Evolutionary conservation across 2,329 filamentous ascomycete species (phyloP), one percentile per base, ranked within the genome.

Genomic region (Neobulgaria alba): DNA sequence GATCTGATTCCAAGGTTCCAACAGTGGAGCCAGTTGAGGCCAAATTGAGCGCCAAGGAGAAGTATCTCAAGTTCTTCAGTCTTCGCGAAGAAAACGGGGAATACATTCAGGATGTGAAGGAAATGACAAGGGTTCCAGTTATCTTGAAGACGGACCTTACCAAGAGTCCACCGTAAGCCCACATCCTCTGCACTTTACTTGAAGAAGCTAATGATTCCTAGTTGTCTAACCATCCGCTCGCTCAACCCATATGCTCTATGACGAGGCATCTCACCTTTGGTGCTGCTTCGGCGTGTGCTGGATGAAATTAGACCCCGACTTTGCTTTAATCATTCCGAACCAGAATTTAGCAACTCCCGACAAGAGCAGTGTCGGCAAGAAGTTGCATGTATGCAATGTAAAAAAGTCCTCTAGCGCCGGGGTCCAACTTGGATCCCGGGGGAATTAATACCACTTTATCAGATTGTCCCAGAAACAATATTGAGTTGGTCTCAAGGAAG

Each of bases 81-180:
- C 72, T 98, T 53, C 77, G 92, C 38, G 90, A 98, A 63, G 85
- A 94, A 65, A 83, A 85, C 54, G 90, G 90, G 51, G 85, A 96
- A 56, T 93, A 93, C 69, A 95, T 98, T 58, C 92, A 98, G 67
- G 92, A 98, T 63, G 88, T 98, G 52, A 89, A 82, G 43, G 92
- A 98, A 72, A 95, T 98, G 89, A 90, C 87, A 32, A 77, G 90
- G 54, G 85, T 98, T 47, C 92, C 92, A n/a, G 85, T 98, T 53
- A 94, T 98, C 62, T 69, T 98, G 58, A 96, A 95, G 80, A 96
- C 92, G 51, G 92, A 98, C 68, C 76, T 98, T 58, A 86, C 75
- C 68, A 98, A 98, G 85, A 96, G 90, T 69, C 92, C 92, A 67
- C 92, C 92, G 89, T 98, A 84, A 80, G 92, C 90, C 35, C 23